These are phyloP conservation scores for Letharia columbiana DNA, from an alignment of 495 filamentous ascomycete species.

Conservation along the genomic window DNA sequence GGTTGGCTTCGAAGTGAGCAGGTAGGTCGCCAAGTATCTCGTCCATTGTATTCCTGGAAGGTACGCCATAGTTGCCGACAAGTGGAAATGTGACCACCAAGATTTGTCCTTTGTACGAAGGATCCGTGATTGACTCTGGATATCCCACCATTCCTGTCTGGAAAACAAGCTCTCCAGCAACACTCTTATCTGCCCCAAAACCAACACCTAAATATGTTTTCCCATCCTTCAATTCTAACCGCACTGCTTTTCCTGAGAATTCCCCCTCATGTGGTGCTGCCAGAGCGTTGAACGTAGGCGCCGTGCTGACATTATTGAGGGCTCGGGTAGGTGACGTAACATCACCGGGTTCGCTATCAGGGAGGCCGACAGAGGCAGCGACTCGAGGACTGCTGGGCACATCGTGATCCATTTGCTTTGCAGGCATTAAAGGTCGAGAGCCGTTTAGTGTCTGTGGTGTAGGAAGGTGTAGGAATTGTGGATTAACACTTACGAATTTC, in stretches of 20 bases:
- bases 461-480: not conserved
- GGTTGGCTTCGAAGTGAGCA: conserved; percentile 79
- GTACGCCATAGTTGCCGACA: conserved; percentile 92
- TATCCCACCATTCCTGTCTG: conserved; percentile 99
- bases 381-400: conserved; percentile 2
- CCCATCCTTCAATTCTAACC: conserved; percentile 86
- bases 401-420: not conserved
- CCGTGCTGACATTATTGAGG: not conserved
- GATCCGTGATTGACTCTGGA: conserved; percentile 88
- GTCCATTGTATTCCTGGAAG: conserved; percentile 72
- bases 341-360: not conserved
- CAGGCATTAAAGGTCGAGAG: not conserved
- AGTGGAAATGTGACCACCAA: conserved; percentile 86
- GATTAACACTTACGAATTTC: not conserved
- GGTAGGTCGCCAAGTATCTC: conserved; percentile 73
- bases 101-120: conserved; percentile 87
- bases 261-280: not conserved
- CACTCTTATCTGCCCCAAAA: conserved; percentile 86
- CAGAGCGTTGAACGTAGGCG: not conserved
- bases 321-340: not conserved
- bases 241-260: conserved; percentile 52
- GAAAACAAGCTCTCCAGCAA: conserved; percentile 95
- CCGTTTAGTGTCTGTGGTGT: not conserved
- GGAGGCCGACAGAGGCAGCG: conserved; percentile 3
- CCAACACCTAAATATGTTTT: conserved; percentile 83